Conservation (phyloP, 192 early-diverging fungal species). For the Entomortierella lignicola region DNA sequence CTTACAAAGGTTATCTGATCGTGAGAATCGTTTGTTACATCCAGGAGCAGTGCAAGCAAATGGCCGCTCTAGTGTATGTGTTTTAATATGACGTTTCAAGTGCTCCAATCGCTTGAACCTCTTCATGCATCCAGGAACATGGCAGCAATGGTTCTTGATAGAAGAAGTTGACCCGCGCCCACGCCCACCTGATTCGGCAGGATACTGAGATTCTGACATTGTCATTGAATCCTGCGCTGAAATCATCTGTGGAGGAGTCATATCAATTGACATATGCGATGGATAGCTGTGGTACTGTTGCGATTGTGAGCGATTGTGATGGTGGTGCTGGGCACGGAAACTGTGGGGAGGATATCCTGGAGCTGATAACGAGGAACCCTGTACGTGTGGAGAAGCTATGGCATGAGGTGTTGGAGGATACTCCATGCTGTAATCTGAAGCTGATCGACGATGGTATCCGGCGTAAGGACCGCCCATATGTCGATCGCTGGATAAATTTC, state of each 20-base stretch:
- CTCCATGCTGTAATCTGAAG: constrained; percentile 1
- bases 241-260: constrained; percentile 10
- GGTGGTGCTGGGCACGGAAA: neutral
- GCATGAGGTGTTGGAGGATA: neutral
- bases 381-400: neutral
- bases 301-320: constrained; percentile 16
- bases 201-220: neutral
- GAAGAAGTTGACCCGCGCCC: constrained; percentile 12
- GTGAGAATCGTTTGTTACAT: constrained; percentile 84
- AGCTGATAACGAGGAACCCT: neutral
- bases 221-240: neutral
- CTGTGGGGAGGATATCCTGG: neutral
- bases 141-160: constrained; percentile 52
- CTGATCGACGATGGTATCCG: constrained; percentile 13
- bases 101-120: constrained; percentile 85
- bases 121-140: constrained; percentile 55
- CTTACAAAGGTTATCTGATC: constrained; percentile 76
- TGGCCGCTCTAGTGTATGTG: constrained; percentile 79
- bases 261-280: neutral
- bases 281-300: constrained; percentile 5
- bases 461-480: neutral
- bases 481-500: neutral
- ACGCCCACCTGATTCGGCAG: neutral
- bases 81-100: constrained; percentile 83
- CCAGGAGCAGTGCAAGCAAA: constrained; percentile 72